phyloP scores from a whole-genome alignment of 2,329 filamentous ascomycete genomes.

The Fusarium domesticum region DNA sequence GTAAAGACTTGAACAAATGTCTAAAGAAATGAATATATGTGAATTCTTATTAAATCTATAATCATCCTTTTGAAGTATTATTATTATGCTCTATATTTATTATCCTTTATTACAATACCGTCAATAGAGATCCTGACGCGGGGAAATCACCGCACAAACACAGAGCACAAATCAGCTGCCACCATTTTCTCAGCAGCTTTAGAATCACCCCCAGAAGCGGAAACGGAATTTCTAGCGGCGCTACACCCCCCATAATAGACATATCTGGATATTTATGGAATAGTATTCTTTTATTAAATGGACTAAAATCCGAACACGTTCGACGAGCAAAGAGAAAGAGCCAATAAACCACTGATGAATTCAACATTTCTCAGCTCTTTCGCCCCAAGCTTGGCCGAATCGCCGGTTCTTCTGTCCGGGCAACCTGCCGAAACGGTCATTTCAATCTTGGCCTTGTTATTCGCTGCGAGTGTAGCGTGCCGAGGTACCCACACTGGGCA shows the following conservation, averaged over 20 bases:
- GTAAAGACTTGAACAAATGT: no score
- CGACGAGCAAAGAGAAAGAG: no score
- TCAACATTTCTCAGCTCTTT: slow-evolving; percentile 5
- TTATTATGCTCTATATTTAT: no score
- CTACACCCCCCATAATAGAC: no score
- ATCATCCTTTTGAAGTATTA: no score
- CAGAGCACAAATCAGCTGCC: slow-evolving; percentile 27
- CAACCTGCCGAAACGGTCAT: slow-evolving; percentile 20
- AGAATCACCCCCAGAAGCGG: slow-evolving; percentile 20
- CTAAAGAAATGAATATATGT: no score
- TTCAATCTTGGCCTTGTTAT: slow-evolving; percentile 6
- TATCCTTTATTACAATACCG: no score
- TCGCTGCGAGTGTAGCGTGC: slow-evolving; percentile 15
- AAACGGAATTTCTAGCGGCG: background rate
- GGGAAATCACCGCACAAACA: slow-evolving; percentile 1
- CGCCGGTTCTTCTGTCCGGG: slow-evolving; percentile 10
- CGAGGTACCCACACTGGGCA: slow-evolving; percentile 26
- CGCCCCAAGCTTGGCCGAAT: slow-evolving; percentile 29
- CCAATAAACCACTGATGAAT: no score
- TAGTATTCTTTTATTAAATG: no score
- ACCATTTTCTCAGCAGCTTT: slow-evolving; percentile 29
- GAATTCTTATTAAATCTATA: no score
- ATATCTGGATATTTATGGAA: no score
- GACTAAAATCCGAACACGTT: no score
- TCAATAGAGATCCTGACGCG: slow-evolving; percentile 2